Conservation (phyloP, 2,329 filamentous ascomycete species). For the Alternaria tenuissima region DNA sequence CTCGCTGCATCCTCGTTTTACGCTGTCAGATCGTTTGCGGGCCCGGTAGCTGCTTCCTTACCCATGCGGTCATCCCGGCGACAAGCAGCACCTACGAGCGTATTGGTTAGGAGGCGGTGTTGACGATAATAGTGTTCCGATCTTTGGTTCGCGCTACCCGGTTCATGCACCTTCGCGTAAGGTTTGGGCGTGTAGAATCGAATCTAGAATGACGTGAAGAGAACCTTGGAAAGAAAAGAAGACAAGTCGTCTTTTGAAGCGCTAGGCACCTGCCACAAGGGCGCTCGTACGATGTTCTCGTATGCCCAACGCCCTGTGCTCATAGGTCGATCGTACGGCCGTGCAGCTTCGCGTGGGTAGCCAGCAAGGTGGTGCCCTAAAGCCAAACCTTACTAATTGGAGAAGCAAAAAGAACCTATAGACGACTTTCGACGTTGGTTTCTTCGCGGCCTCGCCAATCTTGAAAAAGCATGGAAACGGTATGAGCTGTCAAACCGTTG, state of each 20-base stretch:
- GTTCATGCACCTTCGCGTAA: constrained; percentile 4
- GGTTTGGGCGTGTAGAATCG: not conserved
- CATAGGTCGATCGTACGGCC: constrained; percentile 12
- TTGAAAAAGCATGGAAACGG: constrained; percentile 3
- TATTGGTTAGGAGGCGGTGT: not conserved
- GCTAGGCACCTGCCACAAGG: not conserved
- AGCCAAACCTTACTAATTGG: constrained; percentile 1
- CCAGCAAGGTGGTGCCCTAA: constrained; percentile 2
- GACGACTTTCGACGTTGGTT: not conserved
- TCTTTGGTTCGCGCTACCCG: not conserved
- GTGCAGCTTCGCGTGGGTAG: constrained; percentile 11
- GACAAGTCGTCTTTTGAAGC: constrained; percentile 5
- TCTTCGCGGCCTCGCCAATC: not conserved
- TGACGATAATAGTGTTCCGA: constrained; percentile 7
- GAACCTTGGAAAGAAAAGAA: constrained; percentile 4
- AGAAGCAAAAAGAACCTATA: constrained; percentile 2
- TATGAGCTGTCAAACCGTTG: constrained; percentile 10
- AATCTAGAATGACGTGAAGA: not conserved
- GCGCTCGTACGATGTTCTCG: constrained; percentile 1
- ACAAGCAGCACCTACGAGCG: not conserved
- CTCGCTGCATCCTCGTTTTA: constrained; percentile 3
- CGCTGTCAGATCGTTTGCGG: not conserved
- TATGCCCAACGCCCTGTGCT: constrained; percentile 16
- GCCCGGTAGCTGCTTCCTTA: not conserved
- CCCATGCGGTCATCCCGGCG: not conserved